Evolutionary conservation across 169 alveolate species (phyloP).

Genomic region (Plasmodium gonderi): DNA sequence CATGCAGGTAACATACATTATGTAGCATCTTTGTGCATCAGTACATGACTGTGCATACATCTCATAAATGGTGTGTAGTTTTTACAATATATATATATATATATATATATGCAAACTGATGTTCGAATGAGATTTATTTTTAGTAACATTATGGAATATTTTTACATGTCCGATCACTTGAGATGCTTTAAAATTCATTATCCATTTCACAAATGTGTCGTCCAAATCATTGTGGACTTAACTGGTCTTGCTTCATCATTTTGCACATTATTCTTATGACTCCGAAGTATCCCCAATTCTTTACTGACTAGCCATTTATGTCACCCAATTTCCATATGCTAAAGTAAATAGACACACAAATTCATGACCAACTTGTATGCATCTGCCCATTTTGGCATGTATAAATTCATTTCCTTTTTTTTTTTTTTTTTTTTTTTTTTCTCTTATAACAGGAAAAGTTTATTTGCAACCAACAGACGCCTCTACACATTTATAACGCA

Average conservation of each 20-base stretch:
- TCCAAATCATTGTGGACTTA: not conserved
- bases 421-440: not conserved
- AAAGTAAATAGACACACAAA: too few relatives aligned
- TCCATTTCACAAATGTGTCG: not conserved
- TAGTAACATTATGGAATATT: too few relatives aligned
- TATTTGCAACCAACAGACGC: slow-evolving; percentile 60
- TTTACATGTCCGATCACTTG: not conserved
- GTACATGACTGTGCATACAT: too few relatives aligned
- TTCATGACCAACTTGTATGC: too few relatives aligned
- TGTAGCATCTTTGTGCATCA: not conserved
- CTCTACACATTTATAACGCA: slow-evolving; percentile 78
- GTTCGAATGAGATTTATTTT: too few relatives aligned
- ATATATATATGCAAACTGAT: too few relatives aligned
- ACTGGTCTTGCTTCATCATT: too few relatives aligned
- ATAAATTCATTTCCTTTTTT: not conserved
- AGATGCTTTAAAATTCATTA: not conserved
- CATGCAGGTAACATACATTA: not conserved
- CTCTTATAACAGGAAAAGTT: slow-evolving; percentile 4
- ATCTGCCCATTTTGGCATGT: not conserved
- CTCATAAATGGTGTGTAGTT: too few relatives aligned
- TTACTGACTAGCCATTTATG: not conserved
- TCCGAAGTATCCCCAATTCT: too few relatives aligned
- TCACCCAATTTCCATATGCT: too few relatives aligned
- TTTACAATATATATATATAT: too few relatives aligned
- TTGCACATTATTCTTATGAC: too few relatives aligned